phyloP scores from a whole-genome alignment of 2,329 filamentous ascomycete species.

The Apiospora kogelbergensis region DNA sequence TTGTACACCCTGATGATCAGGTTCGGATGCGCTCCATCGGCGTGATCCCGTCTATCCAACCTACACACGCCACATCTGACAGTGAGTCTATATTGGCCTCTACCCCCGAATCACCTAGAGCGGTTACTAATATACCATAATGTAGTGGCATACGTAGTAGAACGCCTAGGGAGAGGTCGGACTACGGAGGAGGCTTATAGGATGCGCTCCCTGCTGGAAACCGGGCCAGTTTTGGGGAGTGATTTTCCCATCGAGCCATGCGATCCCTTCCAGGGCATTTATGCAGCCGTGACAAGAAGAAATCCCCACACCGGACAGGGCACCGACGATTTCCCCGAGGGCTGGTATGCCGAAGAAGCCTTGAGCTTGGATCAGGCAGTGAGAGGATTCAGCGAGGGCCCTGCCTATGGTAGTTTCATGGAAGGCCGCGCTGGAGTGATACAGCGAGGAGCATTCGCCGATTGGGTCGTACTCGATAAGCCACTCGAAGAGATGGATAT shows the following conservation, averaged over 20 bases:
- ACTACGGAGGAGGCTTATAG: constrained; percentile 62
- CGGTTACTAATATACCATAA: too few species aligned
- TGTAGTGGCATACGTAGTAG: constrained; percentile 58
- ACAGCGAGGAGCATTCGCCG: constrained; percentile 58
- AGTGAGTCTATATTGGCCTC: constrained; percentile 26
- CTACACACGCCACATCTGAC: constrained; percentile 71
- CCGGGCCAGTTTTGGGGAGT: constrained; percentile 60
- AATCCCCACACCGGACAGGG: constrained; percentile 57
- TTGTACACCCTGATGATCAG: constrained; percentile 67
- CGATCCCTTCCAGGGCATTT: constrained; percentile 67
- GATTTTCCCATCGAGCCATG: constrained; percentile 73
- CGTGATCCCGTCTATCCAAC: constrained; percentile 69
- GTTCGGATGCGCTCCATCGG: constrained; percentile 55
- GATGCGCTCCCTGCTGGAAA: constrained; percentile 60
- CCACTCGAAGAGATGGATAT: constrained; percentile 50
- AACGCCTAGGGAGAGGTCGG: constrained; percentile 56
- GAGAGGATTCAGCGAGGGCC: constrained; percentile 59
- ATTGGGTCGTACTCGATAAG: constrained; percentile 69
- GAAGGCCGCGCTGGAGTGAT: constrained; percentile 62
- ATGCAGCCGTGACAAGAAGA: constrained; percentile 63
- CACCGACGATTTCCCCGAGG: constrained; percentile 43
- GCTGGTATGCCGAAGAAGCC: constrained; percentile 61
- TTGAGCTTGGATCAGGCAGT: constrained; percentile 60
- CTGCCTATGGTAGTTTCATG: constrained; percentile 59
- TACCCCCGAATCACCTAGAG: too few species aligned